Evolutionary conservation across 305 asterid genomes (phyloP), one percentile per base, ranked within the genome.

Genomic region (Fraxinus velutina): DNA sequence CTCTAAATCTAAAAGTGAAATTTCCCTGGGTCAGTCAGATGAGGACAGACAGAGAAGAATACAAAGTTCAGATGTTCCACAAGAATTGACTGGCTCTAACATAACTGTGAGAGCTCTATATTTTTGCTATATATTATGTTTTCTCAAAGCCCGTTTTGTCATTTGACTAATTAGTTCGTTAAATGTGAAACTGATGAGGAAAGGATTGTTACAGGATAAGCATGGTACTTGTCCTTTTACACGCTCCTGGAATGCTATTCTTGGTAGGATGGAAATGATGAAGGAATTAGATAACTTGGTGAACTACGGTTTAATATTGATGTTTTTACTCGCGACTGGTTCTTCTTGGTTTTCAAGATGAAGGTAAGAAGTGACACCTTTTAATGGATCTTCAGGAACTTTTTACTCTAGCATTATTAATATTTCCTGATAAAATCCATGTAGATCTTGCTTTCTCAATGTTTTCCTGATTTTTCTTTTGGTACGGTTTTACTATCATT

Each of bases 291-390:
- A 93, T 90, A 74, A 83, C 83, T 81, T 89, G 82, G 93, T 93
- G 89, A 89, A 89, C 87, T 92, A 86, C 82, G 97, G 97, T 80
- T 85, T 96, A 84, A 70, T 83, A 62, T 80, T 91, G 82, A 87
- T 91, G 95, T 81, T 90, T 66, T 91, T 92, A 2, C 6, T 92
- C 22, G 89, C 88, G 78, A 94, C 86, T 12, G 82, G 90, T 62
- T 90, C 98, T 29, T 91, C 96, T 52, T 92, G 90, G 97, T 81
- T 94, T 74, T 93, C 92, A 34, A 57, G 77, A 62, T 90, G 86
- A 91, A 86, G 90, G 88, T 92, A 70, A 87, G 82, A 78, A 66
- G 60, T 80, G 60, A 80, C 79, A 34, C 36, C 76, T 80, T 81
- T 78, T 30, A 62, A 50, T 75, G 37, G 50, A 29, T 70, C 75